Base-by-base conservation (phyloP, 495 filamentous ascomycete species). In the Penicillium herquei region DNA sequence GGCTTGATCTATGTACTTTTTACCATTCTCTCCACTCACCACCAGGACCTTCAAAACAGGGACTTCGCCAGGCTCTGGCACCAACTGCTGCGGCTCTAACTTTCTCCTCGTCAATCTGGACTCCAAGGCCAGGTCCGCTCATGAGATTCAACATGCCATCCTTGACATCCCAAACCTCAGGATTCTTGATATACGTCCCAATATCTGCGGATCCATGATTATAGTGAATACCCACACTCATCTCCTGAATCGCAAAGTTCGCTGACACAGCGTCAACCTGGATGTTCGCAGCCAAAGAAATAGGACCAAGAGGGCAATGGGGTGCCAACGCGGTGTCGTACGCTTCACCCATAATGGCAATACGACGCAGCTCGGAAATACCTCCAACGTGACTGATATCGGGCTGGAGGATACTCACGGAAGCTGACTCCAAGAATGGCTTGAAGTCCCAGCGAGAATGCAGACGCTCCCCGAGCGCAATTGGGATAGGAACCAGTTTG, bases 241-340 rank as follows among this genome's bases (percentile, higher is more conserved):
- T 91, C 75, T 92, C 88, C 68, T 90, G 89, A 47, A 92, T 91
- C 33, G 78, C 83, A 65, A 90, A 90, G 63, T 92, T 91, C 2
- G 87, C 74, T 32, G 76, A 84, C 10, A 73, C 67, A 34, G 86
- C 73, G 34, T 81, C 85, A 26, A 90, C 78, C 63, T 91, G 87
- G 59, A 91, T 76, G 58, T 81, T 86, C 10, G 89, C 89, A 2
- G 88, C 88, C 39, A 92, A 68, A 0, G 88, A 86, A 57, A 92
- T 87, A 0, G 89, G 88, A 0, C 89, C 89, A 6, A 92, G 70
- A 1, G 89, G 89, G 63, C 88, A 91, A 69, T 92, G 88, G 4
- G 88, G 87, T 18, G 89, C 89, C 39, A 91, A 61, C 8, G 86
- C 86, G 42, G 91, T 84, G 67, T 92, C 88, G 63, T 91, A 90